These are phyloP conservation scores for Solidago caesia DNA, from an alignment of 129 eudicot genomes.

Conservation along the genomic window DNA sequence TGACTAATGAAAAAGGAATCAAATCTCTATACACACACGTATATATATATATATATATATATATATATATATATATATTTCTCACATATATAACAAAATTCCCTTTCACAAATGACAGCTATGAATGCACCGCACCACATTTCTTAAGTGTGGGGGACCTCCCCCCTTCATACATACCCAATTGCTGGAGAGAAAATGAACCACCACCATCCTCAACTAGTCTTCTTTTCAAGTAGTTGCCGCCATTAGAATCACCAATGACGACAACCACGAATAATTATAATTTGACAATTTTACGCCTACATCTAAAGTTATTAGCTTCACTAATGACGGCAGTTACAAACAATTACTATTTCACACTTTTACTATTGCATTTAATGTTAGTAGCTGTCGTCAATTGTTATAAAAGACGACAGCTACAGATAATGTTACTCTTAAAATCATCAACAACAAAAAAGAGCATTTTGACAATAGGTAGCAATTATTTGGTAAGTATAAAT, in stretches of 20 bases:
- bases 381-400: too few species aligned
- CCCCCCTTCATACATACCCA: conserved; percentile 21
- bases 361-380: too few species aligned
- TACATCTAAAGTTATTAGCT: neutral
- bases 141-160: conserved; percentile 24
- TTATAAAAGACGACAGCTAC: too few species aligned
- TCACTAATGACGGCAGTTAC: neutral
- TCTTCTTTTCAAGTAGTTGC: too few species aligned
- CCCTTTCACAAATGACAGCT: conserved; percentile 36
- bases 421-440: too few species aligned
- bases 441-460: too few species aligned
- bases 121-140: conserved; percentile 25
- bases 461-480: too few species aligned
- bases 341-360: too few species aligned
- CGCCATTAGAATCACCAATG: neutral
- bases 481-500: neutral
- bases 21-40: neutral
- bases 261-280: too few species aligned
- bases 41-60: neutral
- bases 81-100: conserved; percentile 16
- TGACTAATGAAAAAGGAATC: neutral
- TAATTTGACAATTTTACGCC: neutral
- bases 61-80: neutral
- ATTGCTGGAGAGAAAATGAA: conserved; percentile 31
- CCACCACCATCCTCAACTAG: neutral